These are phyloP conservation scores for Chalaropsis ovoidea DNA, from an alignment of 2,329 filamentous ascomycete species.

Conservation along the genomic window DNA sequence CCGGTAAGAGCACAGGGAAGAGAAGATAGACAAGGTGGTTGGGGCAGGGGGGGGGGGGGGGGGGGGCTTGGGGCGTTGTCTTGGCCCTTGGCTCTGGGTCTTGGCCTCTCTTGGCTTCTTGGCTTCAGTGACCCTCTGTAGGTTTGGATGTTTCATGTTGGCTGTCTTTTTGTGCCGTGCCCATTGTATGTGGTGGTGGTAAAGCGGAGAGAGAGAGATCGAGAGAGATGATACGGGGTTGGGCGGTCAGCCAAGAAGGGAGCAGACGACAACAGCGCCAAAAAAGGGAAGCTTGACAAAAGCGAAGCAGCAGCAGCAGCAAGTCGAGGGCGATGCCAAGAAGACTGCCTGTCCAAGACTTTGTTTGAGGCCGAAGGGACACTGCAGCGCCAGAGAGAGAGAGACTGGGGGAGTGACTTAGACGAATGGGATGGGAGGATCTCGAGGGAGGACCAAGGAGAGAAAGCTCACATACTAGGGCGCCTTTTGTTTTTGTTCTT, in stretches of 20 bases:
- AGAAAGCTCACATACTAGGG: not conserved
- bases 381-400: no score
- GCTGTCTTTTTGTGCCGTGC: not conserved
- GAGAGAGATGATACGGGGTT: not conserved
- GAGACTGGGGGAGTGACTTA: not conserved
- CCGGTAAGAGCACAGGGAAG: not conserved
- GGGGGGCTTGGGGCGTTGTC: conserved; percentile 1
- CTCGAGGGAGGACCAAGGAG: not conserved
- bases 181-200: no score
- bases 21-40: not conserved
- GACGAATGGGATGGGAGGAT: not conserved
- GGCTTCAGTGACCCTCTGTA: not conserved
- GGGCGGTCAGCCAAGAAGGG: not conserved
- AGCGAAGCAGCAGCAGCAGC: no score
- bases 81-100: conserved; percentile 6
- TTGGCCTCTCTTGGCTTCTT: conserved; percentile 13
- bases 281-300: no score
- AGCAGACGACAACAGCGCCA: not conserved
- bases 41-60: not conserved
- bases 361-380: no score
- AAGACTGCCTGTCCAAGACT: no score
- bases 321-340: no score
- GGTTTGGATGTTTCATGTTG: not conserved
- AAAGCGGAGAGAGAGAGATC: no score
- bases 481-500: not conserved